These are phyloP conservation scores for Epichloe scottii DNA, from an alignment of 2,329 filamentous ascomycete genomes.

Conservation along the genomic window DNA sequence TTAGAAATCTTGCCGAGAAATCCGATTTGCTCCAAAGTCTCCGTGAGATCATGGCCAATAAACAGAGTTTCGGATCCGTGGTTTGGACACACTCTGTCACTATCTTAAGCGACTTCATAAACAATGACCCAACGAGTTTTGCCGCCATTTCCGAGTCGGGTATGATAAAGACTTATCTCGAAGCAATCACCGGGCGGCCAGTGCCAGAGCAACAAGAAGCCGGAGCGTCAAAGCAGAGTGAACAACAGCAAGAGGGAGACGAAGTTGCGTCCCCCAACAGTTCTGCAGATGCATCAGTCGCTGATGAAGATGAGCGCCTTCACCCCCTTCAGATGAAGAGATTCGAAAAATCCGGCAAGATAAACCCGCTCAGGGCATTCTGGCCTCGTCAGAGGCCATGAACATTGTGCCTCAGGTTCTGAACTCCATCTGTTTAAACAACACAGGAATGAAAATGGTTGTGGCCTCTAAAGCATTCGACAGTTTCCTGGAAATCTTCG, in stretches of 20 bases:
- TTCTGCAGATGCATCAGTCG: slow-evolving; percentile 25
- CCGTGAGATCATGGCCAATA: slow-evolving; percentile 69
- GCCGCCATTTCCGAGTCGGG: slow-evolving; percentile 90
- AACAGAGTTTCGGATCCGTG: slow-evolving; percentile 70
- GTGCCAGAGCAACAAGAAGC: slow-evolving; percentile 22
- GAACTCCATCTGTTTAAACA: slow-evolving; percentile 87
- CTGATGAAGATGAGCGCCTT: slow-evolving; percentile 26
- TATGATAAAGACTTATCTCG: slow-evolving; percentile 73
- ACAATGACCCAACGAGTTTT: slow-evolving; percentile 97
- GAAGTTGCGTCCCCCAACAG: slow-evolving; percentile 25
- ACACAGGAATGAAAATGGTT: slow-evolving; percentile 76
- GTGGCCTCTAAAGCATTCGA: slow-evolving; percentile 70
- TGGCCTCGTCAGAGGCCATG: slow-evolving; percentile 83
- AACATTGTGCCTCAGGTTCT: slow-evolving; percentile 76
- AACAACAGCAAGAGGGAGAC: slow-evolving; percentile 22
- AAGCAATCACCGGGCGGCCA: slow-evolving; percentile 55
- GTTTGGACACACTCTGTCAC: slow-evolving; percentile 93
- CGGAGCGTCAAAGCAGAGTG: slow-evolving; percentile 17
- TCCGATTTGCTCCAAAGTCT: slow-evolving; percentile 70
- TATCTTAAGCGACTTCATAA: slow-evolving; percentile 90
- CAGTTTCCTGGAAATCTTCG: slow-evolving; percentile 91
- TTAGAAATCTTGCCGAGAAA: slow-evolving; percentile 91
- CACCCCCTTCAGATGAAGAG: slow-evolving; percentile 39
- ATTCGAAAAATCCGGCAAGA: slow-evolving; percentile 32
- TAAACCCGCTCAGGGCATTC: slow-evolving; percentile 55